Conservation (phyloP, 495 filamentous ascomycete genomes). For the Tuber microsphaerosporum region DNA sequence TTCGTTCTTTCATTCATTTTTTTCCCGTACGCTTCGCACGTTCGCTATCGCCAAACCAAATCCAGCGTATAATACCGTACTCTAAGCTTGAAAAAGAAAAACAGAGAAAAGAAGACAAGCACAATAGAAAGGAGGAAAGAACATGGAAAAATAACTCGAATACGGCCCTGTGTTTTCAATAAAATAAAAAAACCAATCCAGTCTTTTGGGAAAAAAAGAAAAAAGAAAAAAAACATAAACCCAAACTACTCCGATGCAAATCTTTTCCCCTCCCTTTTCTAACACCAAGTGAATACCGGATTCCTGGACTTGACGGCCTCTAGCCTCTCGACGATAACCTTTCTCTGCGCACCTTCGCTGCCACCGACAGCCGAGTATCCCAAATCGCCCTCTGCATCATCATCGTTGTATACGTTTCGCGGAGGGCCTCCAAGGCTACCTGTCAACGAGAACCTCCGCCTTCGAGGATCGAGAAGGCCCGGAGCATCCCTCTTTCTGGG, state of each 20-base stretch:
- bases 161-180: neutral
- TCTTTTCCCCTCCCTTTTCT: slow-evolving; percentile 28
- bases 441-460: slow-evolving; percentile 31
- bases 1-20: neutral
- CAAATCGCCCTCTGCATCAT: slow-evolving; percentile 82
- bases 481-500: slow-evolving; percentile 20
- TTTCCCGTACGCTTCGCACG: neutral
- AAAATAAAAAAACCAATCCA: neutral
- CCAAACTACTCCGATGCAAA: slow-evolving; percentile 8
- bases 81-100: neutral
- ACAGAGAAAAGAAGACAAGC: neutral
- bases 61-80: slow-evolving; percentile 6
- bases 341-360: slow-evolving; percentile 80
- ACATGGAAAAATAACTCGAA: neutral
- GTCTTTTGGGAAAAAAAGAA: neutral
- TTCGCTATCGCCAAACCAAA: slow-evolving; percentile 7
- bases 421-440: slow-evolving; percentile 16
- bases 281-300: slow-evolving; percentile 98
- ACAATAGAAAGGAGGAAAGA: slow-evolving; percentile 7
- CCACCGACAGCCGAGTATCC: slow-evolving; percentile 88
- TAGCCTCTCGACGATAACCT: slow-evolving; percentile 91
- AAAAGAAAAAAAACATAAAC: slow-evolving; percentile 7
- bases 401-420: slow-evolving; percentile 48
- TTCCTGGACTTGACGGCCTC: slow-evolving; percentile 92
- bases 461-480: slow-evolving; percentile 26